Conservation (phyloP, 169 alveolate genomes). For the Theileria equi region DNA sequence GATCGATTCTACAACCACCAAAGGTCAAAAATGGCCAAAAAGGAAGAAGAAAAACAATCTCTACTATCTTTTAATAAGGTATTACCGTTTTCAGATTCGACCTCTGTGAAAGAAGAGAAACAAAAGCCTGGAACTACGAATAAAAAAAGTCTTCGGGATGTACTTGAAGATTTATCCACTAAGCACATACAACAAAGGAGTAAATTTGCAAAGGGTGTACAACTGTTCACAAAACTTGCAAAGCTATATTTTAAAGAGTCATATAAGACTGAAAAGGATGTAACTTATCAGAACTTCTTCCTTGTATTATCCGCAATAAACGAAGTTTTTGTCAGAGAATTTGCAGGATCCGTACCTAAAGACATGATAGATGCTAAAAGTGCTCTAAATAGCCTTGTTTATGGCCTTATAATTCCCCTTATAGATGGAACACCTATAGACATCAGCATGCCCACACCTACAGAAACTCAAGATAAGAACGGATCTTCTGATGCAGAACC, state of each 20-base stretch:
- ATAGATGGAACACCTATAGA: neutral
- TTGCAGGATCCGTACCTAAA: constrained; percentile 50
- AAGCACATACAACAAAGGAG: constrained; percentile 33
- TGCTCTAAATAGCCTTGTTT: constrained; percentile 18
- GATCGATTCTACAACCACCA: constrained; percentile 74
- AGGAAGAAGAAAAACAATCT: neutral
- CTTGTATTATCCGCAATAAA: constrained; percentile 9
- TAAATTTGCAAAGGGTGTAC: constrained; percentile 36
- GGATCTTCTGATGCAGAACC: neutral
- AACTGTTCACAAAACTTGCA: constrained; percentile 31
- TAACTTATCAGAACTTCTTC: constrained; percentile 15
- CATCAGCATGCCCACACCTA: neutral
- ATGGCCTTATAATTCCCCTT: constrained; percentile 4
- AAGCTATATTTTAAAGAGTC: constrained; percentile 24
- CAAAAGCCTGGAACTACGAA: constrained; percentile 2
- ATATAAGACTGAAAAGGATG: constrained; percentile 27
- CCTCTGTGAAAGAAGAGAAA: neutral
- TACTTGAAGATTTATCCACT: constrained; percentile 31
- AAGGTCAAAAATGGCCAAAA: constrained; percentile 32
- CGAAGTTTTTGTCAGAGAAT: constrained; percentile 28
- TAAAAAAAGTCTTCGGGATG: constrained; percentile 26
- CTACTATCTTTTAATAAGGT: constrained; percentile 5
- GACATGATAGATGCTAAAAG: constrained; percentile 37
- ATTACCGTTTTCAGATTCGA: constrained; percentile 30
- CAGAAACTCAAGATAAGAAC: neutral